phyloP scores from a whole-genome alignment of 192 early-diverging fungal species.

The Coemansia umbellata region DNA sequence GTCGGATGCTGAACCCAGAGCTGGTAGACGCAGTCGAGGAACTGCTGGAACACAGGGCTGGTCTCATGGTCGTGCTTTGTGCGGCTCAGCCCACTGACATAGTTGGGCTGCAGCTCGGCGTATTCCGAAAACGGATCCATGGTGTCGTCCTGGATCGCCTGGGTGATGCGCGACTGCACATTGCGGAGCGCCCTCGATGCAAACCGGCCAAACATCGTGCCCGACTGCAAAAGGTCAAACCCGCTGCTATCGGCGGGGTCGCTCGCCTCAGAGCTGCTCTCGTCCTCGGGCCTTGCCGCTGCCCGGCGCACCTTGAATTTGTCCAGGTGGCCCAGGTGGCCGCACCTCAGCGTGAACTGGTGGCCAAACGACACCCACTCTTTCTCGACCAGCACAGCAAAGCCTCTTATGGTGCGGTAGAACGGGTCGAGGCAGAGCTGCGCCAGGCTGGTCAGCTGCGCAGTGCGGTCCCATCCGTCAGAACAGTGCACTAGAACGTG shows the following conservation, averaged over 20 bases:
- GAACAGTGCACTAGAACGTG: slow-evolving; percentile 97
- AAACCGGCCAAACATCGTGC: slow-evolving; percentile 44
- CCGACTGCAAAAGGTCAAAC: slow-evolving; percentile 25
- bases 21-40: slow-evolving; percentile 95
- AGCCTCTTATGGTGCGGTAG: slow-evolving; percentile 91
- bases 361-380: slow-evolving; percentile 98
- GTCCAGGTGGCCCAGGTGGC: slow-evolving; percentile 78
- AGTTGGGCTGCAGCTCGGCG: slow-evolving; percentile 37
- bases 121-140: slow-evolving; percentile 33
- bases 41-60: slow-evolving; percentile 95
- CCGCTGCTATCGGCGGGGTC: background rate
- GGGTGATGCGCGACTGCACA: slow-evolving; percentile 45
- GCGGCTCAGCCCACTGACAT: slow-evolving; percentile 21
- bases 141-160: slow-evolving; percentile 37
- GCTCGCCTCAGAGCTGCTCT: background rate
- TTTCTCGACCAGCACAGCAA: slow-evolving; percentile 89
- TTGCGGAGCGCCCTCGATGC: slow-evolving; percentile 32
- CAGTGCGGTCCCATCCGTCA: slow-evolving; percentile 98
- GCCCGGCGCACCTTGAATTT: slow-evolving; percentile 54
- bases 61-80: slow-evolving; percentile 70
- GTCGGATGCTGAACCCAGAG: slow-evolving; percentile 81
- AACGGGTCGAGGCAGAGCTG: slow-evolving; percentile 93
- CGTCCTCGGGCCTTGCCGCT: background rate
- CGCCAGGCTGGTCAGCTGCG: slow-evolving; percentile 85
- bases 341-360: slow-evolving; percentile 92